These are phyloP conservation scores for Ogataea saltuana DNA, from an alignment of 805 yeast species.

Conservation along the genomic window DNA sequence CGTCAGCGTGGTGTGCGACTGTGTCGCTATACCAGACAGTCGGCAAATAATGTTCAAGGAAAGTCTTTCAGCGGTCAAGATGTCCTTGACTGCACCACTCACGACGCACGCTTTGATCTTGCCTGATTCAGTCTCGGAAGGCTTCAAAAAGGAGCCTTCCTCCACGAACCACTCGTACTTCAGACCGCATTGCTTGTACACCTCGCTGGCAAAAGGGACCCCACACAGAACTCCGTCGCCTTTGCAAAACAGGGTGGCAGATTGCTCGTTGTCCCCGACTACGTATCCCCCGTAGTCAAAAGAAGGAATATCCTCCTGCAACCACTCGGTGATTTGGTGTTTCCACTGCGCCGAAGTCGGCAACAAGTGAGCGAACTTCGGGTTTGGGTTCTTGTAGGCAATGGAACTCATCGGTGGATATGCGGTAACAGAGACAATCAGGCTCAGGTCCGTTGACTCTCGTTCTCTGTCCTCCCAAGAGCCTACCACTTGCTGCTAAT, in stretches of 20 bases:
- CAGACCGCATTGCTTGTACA: constrained; percentile 72
- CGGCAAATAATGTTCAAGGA: constrained; percentile 81
- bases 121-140: constrained; percentile 38
- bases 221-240: constrained; percentile 80
- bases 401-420: constrained; percentile 4
- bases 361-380: constrained; percentile 51
- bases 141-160: constrained; percentile 65
- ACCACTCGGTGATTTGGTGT: constrained; percentile 69
- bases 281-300: constrained; percentile 95
- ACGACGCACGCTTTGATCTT: constrained; percentile 78
- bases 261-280: constrained; percentile 73
- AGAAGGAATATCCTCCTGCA: constrained; percentile 87
- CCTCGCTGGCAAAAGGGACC: constrained; percentile 85
- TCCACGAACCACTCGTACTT: constrained; percentile 67
- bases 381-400: constrained; percentile 33
- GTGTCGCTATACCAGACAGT: constrained; percentile 85
- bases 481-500: no score
- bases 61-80: constrained; percentile 82
- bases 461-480: no score
- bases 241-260: constrained; percentile 81
- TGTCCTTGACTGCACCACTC: constrained; percentile 76
- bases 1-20: constrained; percentile 54
- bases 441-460: no score
- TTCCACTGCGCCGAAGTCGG: constrained; percentile 85
- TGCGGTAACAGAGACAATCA: no score